Base-by-base conservation (phyloP, 495 filamentous ascomycete species). In the Aspergillus homomorphus region DNA sequence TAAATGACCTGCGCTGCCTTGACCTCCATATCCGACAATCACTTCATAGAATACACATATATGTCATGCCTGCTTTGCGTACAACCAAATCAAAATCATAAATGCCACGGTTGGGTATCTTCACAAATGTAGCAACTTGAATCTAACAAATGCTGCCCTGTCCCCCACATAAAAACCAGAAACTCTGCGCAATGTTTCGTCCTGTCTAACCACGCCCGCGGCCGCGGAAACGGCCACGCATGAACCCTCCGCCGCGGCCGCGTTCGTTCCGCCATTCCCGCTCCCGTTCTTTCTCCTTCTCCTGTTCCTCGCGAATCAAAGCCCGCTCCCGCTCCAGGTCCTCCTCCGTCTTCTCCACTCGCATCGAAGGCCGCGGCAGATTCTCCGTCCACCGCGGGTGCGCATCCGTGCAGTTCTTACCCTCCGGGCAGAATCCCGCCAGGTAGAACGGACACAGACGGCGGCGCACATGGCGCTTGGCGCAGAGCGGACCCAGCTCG, bases 381-480 rank as follows among this genome's bases (percentile, higher is more conserved):
- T 89, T 83, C 54, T 80, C 77, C 9, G 77, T 71, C 88, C 90
- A 98, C 26, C 84, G 76, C 10, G 92, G 84, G 74, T 98, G 94
- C 3, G 90, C 89, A 26, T 92, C 86, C 66, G 84, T 82, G 69
- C 95, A 98, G 0, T 58, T 69, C 58, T 82, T 84, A 12, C 92
- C 92, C 58, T 95, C 87, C 0, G 94, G 94, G 68, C 94, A 98
- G 73, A 98, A 98, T 1, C 95, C 95, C 1, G 90, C 90, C 26
- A 98, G 78, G 65, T 95, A 98, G 72, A 84, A 96, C n/a, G 75
- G 72, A 69, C 94, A 98, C 1, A 96, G 66, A 38, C 65, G 73
- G 44, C 82, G 82, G 30, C 89, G 84, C 51, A 95, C 84, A 71
- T 98, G 94, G 61, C 88, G 88, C 73, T 96, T 89, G 10, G 87